These are phyloP conservation scores for Trypanosoma theileri DNA, from an alignment of 208 protist genomes.

Conservation along the genomic window DNA sequence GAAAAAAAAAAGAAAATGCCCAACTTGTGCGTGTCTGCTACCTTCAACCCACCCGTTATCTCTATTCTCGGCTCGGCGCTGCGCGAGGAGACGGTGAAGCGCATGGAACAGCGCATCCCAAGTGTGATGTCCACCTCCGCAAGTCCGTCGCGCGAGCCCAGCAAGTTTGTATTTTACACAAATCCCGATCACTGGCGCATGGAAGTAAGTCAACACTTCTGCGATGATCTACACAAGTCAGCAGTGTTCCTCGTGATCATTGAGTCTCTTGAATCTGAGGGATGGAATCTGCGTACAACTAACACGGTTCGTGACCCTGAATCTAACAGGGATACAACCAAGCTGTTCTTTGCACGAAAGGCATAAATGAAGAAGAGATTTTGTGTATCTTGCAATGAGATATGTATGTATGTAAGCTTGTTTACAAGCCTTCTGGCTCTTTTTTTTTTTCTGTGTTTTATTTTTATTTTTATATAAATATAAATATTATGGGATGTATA, in stretches of 20 bases:
- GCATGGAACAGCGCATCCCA: slow-evolving; percentile 77
- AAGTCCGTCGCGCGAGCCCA: slow-evolving; percentile 66
- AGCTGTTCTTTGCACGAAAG: slow-evolving; percentile 84
- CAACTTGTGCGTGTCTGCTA: slow-evolving; percentile 89
- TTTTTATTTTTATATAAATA: too few relatives aligned
- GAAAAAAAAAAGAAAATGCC: slow-evolving; percentile 56
- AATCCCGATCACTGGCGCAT: slow-evolving; percentile 89
- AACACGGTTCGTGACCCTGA: slow-evolving; percentile 51
- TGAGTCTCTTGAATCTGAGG: slow-evolving; percentile 77
- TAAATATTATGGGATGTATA: too few relatives aligned
- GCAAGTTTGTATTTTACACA: slow-evolving; percentile 73
- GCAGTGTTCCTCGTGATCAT: slow-evolving; percentile 77
- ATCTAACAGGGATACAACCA: slow-evolving; percentile 60
- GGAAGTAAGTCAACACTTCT: slow-evolving; percentile 90
- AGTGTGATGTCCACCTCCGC: slow-evolving; percentile 66
- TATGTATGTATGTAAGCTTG: not conserved
- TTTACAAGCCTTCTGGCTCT: not conserved
- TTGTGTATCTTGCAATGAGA: not conserved
- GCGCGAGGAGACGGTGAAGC: slow-evolving; percentile 85
- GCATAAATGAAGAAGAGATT: not conserved
- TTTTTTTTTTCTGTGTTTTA: too few relatives aligned
- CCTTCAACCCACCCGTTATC: slow-evolving; percentile 90
- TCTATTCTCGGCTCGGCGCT: slow-evolving; percentile 83
- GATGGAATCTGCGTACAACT: slow-evolving; percentile 82
- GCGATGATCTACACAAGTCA: slow-evolving; percentile 88